Conservation (phyloP, 257 asterid genomes). For the Agastache rugosa region DNA sequence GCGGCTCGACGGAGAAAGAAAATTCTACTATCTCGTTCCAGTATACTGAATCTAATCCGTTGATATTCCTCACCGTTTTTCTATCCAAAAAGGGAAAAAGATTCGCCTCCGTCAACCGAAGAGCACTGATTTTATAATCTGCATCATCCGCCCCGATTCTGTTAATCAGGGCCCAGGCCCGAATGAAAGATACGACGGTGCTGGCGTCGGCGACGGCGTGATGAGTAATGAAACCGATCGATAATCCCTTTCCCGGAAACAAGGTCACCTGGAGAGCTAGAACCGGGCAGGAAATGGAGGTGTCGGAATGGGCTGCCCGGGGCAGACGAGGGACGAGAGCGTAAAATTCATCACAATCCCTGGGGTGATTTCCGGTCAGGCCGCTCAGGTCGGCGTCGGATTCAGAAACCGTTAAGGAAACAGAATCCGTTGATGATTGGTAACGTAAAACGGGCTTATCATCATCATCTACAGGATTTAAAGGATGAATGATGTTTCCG, state of each 20-base stretch:
- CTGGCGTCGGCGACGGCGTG: constrained; percentile 26
- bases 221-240: constrained; percentile 32
- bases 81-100: constrained; percentile 39
- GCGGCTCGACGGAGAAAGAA: neutral
- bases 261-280: constrained; percentile 42
- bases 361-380: constrained; percentile 32
- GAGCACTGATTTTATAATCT: too few species aligned
- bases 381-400: constrained; percentile 27
- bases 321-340: constrained; percentile 23
- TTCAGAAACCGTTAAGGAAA: constrained; percentile 8
- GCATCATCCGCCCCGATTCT: too few species aligned
- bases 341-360: constrained; percentile 21
- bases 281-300: constrained; percentile 17
- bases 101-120: neutral
- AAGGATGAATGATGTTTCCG: constrained; percentile 32
- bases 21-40: constrained; percentile 28
- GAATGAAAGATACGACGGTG: constrained; percentile 1
- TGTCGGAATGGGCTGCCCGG: neutral
- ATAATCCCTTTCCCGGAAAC: constrained; percentile 38
- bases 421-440: neutral
- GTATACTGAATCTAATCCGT: constrained; percentile 5
- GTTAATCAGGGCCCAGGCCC: neutral
- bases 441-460: constrained; percentile 12
- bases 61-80: constrained; percentile 1
- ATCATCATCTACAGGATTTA: neutral